Evolutionary conservation across 139 green algal species (phyloP).

Genomic region (Tetratostichococcus sp.): DNA sequence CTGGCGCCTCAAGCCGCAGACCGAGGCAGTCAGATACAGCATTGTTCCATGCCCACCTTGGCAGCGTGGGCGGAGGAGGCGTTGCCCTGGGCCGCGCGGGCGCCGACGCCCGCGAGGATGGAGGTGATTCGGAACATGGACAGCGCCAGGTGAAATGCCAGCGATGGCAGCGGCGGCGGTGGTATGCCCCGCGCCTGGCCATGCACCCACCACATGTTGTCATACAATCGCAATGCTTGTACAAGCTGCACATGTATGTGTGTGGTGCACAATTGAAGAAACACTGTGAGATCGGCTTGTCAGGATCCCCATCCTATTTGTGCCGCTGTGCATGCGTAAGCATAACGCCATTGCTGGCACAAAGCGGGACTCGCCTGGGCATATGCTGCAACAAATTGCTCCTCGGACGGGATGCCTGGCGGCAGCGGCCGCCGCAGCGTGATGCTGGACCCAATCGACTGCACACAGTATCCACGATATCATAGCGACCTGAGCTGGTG

Average conservation of each 20-base stretch:
- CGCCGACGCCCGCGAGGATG: conserved; percentile 88
- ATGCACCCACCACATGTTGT: no score
- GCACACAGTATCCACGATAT: conserved; percentile 6
- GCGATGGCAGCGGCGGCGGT: conserved; percentile 23
- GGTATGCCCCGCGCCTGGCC: conserved; percentile 33
- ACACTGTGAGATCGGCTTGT: no score
- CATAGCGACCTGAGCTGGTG: no score
- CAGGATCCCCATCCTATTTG: no score
- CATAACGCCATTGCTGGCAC: conserved; percentile 43
- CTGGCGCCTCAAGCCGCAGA: no score
- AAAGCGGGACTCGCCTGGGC: no score
- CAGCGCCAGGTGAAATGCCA: conserved; percentile 93
- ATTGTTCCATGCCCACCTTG: conserved; percentile 24
- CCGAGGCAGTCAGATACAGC: no score
- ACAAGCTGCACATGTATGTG: no score
- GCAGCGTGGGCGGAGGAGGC: conserved; percentile 68
- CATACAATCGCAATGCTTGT: no score
- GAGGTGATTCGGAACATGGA: conserved; percentile 84
- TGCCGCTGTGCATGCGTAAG: conserved; percentile 26
- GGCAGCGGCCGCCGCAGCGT: conserved; percentile 36
- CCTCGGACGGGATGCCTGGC: conserved; percentile 73
- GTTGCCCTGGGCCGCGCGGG: conserved; percentile 73
- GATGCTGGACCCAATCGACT: conserved; percentile 1
- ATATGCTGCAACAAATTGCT: conserved; percentile 75
- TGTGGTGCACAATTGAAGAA: no score